Percentiles rank a stretch among this genome's conserved stretches.
Evolutionary conservation across 345 rosid genomes (phyloP).

Genomic region (Brassica rapa): DNA sequence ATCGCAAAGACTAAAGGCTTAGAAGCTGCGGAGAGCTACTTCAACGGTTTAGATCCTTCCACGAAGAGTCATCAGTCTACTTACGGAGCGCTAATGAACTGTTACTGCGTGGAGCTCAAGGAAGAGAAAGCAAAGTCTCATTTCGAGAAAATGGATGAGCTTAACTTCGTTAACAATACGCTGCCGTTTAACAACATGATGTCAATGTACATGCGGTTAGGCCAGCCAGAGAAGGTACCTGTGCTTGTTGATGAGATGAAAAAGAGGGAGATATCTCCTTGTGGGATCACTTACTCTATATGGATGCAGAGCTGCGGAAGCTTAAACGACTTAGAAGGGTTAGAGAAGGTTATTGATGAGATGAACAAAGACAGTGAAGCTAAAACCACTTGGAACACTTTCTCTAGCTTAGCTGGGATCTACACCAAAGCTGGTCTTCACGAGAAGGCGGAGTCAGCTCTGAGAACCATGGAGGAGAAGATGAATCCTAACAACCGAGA

Average conservation of each 20-base stretch:
- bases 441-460: slow-evolving; percentile 66
- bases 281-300: slow-evolving; percentile 40
- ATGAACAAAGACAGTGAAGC: slow-evolving; percentile 39
- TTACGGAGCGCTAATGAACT: slow-evolving; percentile 65
- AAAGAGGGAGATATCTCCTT: slow-evolving; percentile 41
- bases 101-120: slow-evolving; percentile 57
- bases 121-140: slow-evolving; percentile 58
- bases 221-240: slow-evolving; percentile 64
- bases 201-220: slow-evolving; percentile 56
- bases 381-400: slow-evolving; percentile 51
- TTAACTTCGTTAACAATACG: slow-evolving; percentile 39
- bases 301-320: slow-evolving; percentile 70
- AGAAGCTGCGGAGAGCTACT: slow-evolving; percentile 62
- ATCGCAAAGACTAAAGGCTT: slow-evolving; percentile 60
- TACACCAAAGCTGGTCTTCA: slow-evolving; percentile 60
- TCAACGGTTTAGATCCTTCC: slow-evolving; percentile 42
- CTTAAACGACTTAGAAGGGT: slow-evolving; percentile 50
- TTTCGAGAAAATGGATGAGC: slow-evolving; percentile 59
- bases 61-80: slow-evolving; percentile 45
- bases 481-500: slow-evolving; percentile 50
- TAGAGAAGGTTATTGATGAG: slow-evolving; percentile 45
- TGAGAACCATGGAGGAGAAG: slow-evolving; percentile 60
- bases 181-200: slow-evolving; percentile 64
- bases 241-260: slow-evolving; percentile 58
- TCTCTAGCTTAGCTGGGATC: slow-evolving; percentile 60